Percentiles rank a stretch among this genome's conserved stretches.
These are phyloP conservation scores for Xylaria sp. DNA, from an alignment of 2,329 filamentous ascomycete species.

Conservation along the genomic window DNA sequence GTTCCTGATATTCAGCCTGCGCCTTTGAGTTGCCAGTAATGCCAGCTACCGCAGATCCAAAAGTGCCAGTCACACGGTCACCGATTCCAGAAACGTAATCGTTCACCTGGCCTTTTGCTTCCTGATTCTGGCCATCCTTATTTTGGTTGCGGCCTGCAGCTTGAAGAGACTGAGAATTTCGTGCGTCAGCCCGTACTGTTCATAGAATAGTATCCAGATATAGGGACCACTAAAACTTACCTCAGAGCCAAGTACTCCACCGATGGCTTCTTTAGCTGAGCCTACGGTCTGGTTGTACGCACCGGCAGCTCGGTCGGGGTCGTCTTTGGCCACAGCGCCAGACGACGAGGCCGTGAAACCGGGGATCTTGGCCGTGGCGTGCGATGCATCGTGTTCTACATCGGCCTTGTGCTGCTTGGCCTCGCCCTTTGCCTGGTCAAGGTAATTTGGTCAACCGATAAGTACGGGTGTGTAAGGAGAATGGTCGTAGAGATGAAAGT, in stretches of 20 bases:
- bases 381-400: constrained; percentile 73
- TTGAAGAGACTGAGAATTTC: constrained; percentile 63
- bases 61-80: constrained; percentile 70
- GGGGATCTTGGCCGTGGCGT: constrained; percentile 76
- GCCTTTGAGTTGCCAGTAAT: constrained; percentile 72
- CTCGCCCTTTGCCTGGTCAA: constrained; percentile 60
- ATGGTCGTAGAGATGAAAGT: background rate
- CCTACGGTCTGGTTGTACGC: constrained; percentile 91
- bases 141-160: constrained; percentile 79
- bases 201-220: background rate
- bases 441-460: constrained; percentile 19
- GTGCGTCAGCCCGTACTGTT: background rate
- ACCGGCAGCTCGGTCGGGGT: constrained; percentile 73
- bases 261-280: constrained; percentile 80
- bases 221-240: constrained; percentile 44
- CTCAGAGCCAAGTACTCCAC: constrained; percentile 76
- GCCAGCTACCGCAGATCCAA: constrained; percentile 74
- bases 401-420: constrained; percentile 68
- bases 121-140: constrained; percentile 76
- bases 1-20: constrained; percentile 67
- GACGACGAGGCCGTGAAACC: constrained; percentile 71
- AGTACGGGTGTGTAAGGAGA: background rate
- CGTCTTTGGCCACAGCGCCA: constrained; percentile 73
- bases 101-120: constrained; percentile 80
- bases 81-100: constrained; percentile 73